Base-by-base conservation (phyloP, 164 flowering plant species). In the Pachysandra terminalis region DNA sequence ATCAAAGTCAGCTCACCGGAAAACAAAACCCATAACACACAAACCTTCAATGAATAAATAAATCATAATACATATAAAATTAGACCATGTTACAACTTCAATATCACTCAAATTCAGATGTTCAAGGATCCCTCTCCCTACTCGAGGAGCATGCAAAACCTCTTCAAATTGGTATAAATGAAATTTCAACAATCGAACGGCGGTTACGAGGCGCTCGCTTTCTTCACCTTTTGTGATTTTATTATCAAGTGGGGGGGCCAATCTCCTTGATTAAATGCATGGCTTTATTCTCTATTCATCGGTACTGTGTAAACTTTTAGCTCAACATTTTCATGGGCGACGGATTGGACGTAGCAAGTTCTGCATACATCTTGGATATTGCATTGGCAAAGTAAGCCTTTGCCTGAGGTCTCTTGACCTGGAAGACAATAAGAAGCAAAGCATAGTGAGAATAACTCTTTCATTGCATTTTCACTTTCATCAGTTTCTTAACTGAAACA, bases 331-430 rank as follows among this genome's bases (percentile, higher is more conserved):
- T 66, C 45, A 48, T 19, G 21, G 73, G 70, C 17, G 65, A 17
- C 32, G 68, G 81, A 61, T 86, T 92, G 7, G 85, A 77, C 9
- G 73, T 64, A 13, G 86, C 65, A 26, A 94, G 85, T 77, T 86
- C 86, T 0, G 84, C 84, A 61, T 94, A 90, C 98, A 94, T 90
- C 23, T 82, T 75, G 0, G 90, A 65, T 71, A 94, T 91, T 59
- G 78, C 95, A 70, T 85, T 78, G 5, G 88, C 86, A 58, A 87
- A 94, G 77, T 88, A 90, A 37, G 79, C 89, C 81, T 89, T 94
- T 5, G 95, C 95, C 75, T 91, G 98, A 52, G 96, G 96, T 75
- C 98, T 88, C 80, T 94, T 94, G 26, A 94, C 61, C 98, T 91
- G 89, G 15, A 57, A 55, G 13, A 56, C 22, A 16, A 65, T 5